Evolutionary conservation across 2,329 filamentous ascomycete species (phyloP).

Genomic region (Rachicladosporium sp.): DNA sequence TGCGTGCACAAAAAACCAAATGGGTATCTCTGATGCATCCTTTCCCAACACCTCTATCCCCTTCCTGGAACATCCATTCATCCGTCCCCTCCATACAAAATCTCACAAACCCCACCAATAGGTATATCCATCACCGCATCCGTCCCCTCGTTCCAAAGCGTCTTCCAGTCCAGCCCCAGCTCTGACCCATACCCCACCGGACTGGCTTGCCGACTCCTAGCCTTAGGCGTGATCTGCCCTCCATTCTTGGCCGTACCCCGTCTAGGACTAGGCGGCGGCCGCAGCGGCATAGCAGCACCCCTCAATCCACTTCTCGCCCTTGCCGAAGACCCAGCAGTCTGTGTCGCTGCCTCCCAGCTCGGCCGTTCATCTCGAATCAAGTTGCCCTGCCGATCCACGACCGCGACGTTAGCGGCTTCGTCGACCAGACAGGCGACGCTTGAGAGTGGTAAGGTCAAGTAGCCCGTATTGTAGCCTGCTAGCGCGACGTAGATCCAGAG

Average conservation of each 20-base stretch:
- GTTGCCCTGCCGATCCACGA: conserved; percentile 60
- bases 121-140: conserved; percentile 97
- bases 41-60: too few species aligned
- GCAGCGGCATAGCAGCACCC: conserved; percentile 6
- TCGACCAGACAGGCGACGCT: conserved; percentile 86
- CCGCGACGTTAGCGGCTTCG: conserved; percentile 73
- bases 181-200: conserved; percentile 23
- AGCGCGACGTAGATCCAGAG: conserved; percentile 92
- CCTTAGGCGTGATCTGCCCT: conserved; percentile 18
- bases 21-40: too few species aligned
- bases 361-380: conserved; percentile 28
- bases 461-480: conserved; percentile 78
- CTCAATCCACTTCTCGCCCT: conserved; percentile 26
- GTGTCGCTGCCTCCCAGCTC: conserved; percentile 13
- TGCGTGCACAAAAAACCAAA: too few species aligned
- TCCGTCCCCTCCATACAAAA: conserved; percentile 74
- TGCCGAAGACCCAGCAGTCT: conserved; percentile 7
- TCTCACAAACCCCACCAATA: conserved; percentile 85
- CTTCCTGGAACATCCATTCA: too few species aligned
- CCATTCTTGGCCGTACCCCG: conserved; percentile 13
- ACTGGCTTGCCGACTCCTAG: conserved; percentile 20
- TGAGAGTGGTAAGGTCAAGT: conserved; percentile 67
- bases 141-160: conserved; percentile 80
- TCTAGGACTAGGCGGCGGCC: neutral
- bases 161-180: conserved; percentile 55